Conservation (phyloP, 2,329 filamentous ascomycete species). For the Graphiopsis chlorocephala region DNA sequence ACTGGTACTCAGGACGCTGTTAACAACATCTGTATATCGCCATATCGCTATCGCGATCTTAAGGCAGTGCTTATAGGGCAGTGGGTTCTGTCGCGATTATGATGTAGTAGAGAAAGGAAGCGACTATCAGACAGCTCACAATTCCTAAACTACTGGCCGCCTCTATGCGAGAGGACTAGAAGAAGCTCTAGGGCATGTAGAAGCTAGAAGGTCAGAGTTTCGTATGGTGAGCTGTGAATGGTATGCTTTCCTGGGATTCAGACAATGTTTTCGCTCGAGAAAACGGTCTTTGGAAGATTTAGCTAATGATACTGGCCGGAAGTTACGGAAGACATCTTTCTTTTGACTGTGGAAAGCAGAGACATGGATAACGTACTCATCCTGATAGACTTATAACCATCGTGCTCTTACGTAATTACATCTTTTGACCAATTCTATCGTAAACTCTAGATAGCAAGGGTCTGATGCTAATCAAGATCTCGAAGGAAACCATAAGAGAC, state of each 20-base stretch:
- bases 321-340: too few relatives aligned
- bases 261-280: neutral
- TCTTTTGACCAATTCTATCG: too few relatives aligned
- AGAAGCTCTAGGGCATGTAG: neutral
- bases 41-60: slow-evolving; percentile 6
- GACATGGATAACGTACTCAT: too few relatives aligned
- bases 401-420: too few relatives aligned
- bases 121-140: neutral
- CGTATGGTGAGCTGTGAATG: neutral
- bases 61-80: neutral
- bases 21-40: neutral
- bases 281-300: neutral
- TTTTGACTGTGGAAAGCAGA: too few relatives aligned
- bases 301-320: too few relatives aligned
- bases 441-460: too few relatives aligned
- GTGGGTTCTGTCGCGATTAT: neutral
- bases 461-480: too few relatives aligned
- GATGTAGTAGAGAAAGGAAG: neutral
- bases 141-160: neutral
- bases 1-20: neutral
- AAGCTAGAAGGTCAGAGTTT: too few relatives aligned
- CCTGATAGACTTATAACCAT: too few relatives aligned
- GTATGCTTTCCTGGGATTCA: slow-evolving; percentile 1
- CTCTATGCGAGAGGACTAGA: slow-evolving; percentile 2
- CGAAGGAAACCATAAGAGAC: too few relatives aligned